Conservation (phyloP, 139 green algal species). For the Diplosphaera chodatii region DNA sequence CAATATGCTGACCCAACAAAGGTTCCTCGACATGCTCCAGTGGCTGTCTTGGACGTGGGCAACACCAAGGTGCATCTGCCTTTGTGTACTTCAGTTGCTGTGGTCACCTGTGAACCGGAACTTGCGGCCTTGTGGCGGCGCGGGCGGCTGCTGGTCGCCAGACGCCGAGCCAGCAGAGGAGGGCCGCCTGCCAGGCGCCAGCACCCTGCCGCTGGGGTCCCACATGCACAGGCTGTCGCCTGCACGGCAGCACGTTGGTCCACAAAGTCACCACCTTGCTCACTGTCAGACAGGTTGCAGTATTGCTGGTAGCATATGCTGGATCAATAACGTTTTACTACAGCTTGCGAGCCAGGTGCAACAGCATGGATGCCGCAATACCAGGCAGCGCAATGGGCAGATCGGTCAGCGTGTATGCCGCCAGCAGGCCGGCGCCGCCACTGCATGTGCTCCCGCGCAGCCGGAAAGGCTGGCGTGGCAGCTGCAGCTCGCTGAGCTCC, state of each 20-base stretch:
- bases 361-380: too few relatives aligned
- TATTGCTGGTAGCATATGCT: too few relatives aligned
- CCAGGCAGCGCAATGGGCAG: slow-evolving; percentile 25
- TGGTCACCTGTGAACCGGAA: neutral
- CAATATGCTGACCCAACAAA: too few relatives aligned
- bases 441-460: slow-evolving; percentile 13
- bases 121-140: neutral
- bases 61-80: too few relatives aligned
- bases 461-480: slow-evolving; percentile 11
- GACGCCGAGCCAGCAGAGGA: too few relatives aligned
- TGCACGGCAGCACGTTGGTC: neutral
- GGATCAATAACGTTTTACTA: too few relatives aligned
- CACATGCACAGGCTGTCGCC: slow-evolving; percentile 48
- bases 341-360: too few relatives aligned
- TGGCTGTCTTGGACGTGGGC: too few relatives aligned
- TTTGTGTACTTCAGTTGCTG: too few relatives aligned
- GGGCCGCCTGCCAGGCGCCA: slow-evolving; percentile 1
- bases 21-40: too few relatives aligned
- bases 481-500: slow-evolving; percentile 26
- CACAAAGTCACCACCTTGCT: slow-evolving; percentile 3
- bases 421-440: slow-evolving; percentile 34
- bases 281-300: too few relatives aligned
- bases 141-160: too few relatives aligned
- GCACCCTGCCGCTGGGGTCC: slow-evolving; percentile 47
- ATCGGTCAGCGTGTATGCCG: slow-evolving; percentile 42